Base-by-base conservation (phyloP, 2,329 filamentous ascomycete species). In the Plectosphaerella cucumerina region DNA sequence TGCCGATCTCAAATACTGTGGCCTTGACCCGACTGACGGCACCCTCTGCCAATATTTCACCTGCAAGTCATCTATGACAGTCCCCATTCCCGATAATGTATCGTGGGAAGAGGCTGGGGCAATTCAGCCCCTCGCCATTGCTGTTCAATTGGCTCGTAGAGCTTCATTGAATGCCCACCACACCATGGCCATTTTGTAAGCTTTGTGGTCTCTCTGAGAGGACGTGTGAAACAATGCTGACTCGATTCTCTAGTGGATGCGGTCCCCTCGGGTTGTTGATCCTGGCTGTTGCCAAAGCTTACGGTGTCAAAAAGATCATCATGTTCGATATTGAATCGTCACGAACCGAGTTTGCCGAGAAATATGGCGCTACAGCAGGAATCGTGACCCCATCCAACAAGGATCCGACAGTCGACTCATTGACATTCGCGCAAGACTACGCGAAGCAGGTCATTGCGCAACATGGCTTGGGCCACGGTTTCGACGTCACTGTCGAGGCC, bases 11-110 rank as follows among this genome's bases (percentile, higher is more conserved):
- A 69, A 68, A 1, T 88, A 87, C 62, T 84, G 84, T 3, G 84
- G 84, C 2, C 86, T 85, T 9, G 85, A 85, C 20, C 85, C 85
- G 4, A 81, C 77, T 54, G 83, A 88, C 59, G 84, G 84, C 11
- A 87, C 84, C 0, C 70, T 88, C 17, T 81, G 83, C 34, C 80
- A 82, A 59, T 87, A 84, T 68, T 86, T 85, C 64, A 56, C 54
- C 2, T 60, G 58, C 46, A 47, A 41, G 60, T 71, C 14, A 66
- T 87, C 48, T 81, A 84, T 15, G 82, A 86, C 61, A 80, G 85
- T 85, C 60, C 83, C 84, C 65, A 73, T 88, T 2, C 83, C 85
- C 0, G 76, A 80, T 20, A 65, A 67, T 39, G 74, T 87, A 57
- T 75, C 70, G 2, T 65, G 86, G 50, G 80, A 86, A 57, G 82